Percentiles rank a stretch among this genome's conserved stretches.
Evolutionary conservation across 768 basidiomycete species (phyloP).

Genomic region (Podaxis sp.): DNA sequence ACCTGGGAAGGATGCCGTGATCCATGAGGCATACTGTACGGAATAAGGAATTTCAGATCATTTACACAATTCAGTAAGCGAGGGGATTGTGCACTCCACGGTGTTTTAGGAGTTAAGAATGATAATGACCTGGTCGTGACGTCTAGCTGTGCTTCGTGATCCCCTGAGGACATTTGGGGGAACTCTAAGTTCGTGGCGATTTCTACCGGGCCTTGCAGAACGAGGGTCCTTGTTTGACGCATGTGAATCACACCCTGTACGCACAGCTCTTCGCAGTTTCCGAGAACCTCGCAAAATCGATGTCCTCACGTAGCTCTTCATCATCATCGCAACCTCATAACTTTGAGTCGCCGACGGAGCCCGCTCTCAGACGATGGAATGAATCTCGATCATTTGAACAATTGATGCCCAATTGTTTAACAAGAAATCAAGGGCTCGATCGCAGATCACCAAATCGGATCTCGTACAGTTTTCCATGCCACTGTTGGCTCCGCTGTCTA

Average conservation of each 20-base stretch:
- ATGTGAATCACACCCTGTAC: too few species aligned
- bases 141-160: too few species aligned
- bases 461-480: background rate
- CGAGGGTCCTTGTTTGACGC: too few species aligned
- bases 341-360: background rate
- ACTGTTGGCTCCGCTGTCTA: background rate
- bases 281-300: too few species aligned
- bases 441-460: constrained; percentile 1
- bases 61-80: background rate
- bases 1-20: background rate
- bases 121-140: too few species aligned
- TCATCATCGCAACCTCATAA: background rate
- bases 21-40: background rate
- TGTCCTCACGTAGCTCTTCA: background rate
- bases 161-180: too few species aligned
- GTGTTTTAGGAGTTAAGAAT: too few species aligned
- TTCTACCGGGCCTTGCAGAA: too few species aligned
- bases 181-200: too few species aligned
- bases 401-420: background rate
- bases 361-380: background rate
- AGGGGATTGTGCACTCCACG: background rate
- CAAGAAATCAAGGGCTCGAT: background rate
- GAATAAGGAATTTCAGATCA: background rate
- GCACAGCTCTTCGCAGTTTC: too few species aligned
- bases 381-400: background rate